Conservation (phyloP, 805 yeast genomes). For the Saccharomyces paradoxus region DNA sequence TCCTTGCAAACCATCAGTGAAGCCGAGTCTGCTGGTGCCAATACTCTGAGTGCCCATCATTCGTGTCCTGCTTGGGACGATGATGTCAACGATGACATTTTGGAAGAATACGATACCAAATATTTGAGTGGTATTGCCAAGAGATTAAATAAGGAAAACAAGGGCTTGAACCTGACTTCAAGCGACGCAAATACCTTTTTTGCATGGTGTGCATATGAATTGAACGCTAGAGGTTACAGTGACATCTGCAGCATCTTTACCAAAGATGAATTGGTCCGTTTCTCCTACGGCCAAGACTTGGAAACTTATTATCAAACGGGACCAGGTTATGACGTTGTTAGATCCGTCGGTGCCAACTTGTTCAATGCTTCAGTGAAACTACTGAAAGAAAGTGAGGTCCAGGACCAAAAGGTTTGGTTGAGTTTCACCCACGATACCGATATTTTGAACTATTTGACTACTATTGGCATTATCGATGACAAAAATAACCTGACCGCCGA, state of each 20-base stretch:
- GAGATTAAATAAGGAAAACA: slow-evolving; percentile 44
- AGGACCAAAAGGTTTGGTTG: slow-evolving; percentile 49
- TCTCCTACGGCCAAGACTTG: slow-evolving; percentile 54
- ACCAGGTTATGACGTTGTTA: slow-evolving; percentile 51
- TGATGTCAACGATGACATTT: slow-evolving; percentile 10
- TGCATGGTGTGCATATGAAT: slow-evolving; percentile 64
- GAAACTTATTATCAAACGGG: slow-evolving; percentile 54
- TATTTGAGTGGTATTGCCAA: slow-evolving; percentile 47
- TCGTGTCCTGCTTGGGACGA: slow-evolving; percentile 36
- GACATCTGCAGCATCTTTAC: slow-evolving; percentile 62
- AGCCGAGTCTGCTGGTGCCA: slow-evolving; percentile 38
- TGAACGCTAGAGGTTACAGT: slow-evolving; percentile 63
- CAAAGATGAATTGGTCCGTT: slow-evolving; percentile 54
- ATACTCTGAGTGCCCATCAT: slow-evolving; percentile 40
- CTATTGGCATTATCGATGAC: slow-evolving; percentile 45
- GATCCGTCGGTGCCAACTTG: slow-evolving; percentile 54
- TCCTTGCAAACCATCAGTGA: slow-evolving; percentile 36
- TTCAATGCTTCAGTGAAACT: slow-evolving; percentile 43
- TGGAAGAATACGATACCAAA: slow-evolving; percentile 13
- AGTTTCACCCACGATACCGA: slow-evolving; percentile 44
- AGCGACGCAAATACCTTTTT: slow-evolving; percentile 48
- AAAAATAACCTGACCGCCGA: slow-evolving; percentile 36
- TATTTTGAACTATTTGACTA: slow-evolving; percentile 50
- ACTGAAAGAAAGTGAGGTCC: slow-evolving; percentile 41
- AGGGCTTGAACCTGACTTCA: slow-evolving; percentile 44